Evolutionary conservation across 441 rosid species (phyloP).

Genomic region (Macaranga tanarius): DNA sequence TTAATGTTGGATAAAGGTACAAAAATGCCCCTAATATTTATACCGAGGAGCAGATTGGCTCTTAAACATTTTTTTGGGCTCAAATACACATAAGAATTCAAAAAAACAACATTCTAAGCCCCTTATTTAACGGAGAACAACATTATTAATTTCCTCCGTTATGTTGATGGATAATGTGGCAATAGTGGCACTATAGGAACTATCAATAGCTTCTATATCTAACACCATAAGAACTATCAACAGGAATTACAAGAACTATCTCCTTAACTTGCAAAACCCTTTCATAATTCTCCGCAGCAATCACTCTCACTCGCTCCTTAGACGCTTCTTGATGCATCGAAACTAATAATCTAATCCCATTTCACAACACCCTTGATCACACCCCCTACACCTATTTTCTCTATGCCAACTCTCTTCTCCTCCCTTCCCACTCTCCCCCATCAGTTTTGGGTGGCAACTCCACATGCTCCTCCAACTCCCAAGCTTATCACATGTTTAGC

Average conservation of each 20-base stretch:
- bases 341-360: slow-evolving; percentile 44
- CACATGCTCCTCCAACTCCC: too few relatives aligned
- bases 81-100: too few relatives aligned
- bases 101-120: too few relatives aligned
- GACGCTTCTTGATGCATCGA: slow-evolving; percentile 73
- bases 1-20: too few relatives aligned
- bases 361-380: slow-evolving; percentile 34
- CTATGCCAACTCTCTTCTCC: slow-evolving; percentile 58
- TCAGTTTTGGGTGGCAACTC: slow-evolving; percentile 57
- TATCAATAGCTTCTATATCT: slow-evolving; percentile 83
- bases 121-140: too few relatives aligned
- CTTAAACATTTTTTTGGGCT: too few relatives aligned
- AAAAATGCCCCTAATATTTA: too few relatives aligned
- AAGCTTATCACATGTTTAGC: background rate
- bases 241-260: slow-evolving; percentile 71
- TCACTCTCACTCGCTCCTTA: slow-evolving; percentile 48
- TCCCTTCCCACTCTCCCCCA: slow-evolving; percentile 36
- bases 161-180: too few relatives aligned
- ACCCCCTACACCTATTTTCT: slow-evolving; percentile 60
- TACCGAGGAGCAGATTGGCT: too few relatives aligned
- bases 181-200: too few relatives aligned
- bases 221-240: too few relatives aligned
- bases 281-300: slow-evolving; percentile 31
- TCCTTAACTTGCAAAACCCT: slow-evolving; percentile 58
- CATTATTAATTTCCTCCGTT: too few relatives aligned